A percentile compares a stretch with the other conserved stretches of the same genome.
phyloP scores from a whole-genome alignment of 2,329 filamentous ascomycete genomes.

The Sarocladium oryzae region DNA sequence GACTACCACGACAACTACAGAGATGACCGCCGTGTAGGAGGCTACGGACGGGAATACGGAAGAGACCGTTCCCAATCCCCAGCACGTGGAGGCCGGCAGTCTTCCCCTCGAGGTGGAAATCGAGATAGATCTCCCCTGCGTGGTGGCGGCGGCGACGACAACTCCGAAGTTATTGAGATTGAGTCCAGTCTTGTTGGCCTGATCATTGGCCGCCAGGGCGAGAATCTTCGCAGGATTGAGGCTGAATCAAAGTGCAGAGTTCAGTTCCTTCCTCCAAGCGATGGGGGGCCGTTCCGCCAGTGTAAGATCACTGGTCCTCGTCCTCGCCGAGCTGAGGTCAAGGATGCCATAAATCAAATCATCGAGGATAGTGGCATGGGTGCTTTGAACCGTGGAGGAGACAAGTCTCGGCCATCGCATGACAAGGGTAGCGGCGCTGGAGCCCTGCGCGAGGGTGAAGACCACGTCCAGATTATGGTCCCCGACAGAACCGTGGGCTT shows the following conservation, averaged over 20 bases:
- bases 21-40: constrained; percentile 67
- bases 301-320: constrained; percentile 79
- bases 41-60: constrained; percentile 37
- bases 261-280: constrained; percentile 75
- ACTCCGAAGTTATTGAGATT: constrained; percentile 76
- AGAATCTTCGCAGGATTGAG: constrained; percentile 82
- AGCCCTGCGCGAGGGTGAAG: constrained; percentile 69
- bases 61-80: constrained; percentile 71
- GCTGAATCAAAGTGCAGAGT: constrained; percentile 75
- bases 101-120: constrained; percentile 52
- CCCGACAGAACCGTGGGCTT: constrained; percentile 87
- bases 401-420: constrained; percentile 31
- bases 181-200: constrained; percentile 82
- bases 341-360: constrained; percentile 76
- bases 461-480: constrained; percentile 89
- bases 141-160: constrained; percentile 53
- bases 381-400: constrained; percentile 37
- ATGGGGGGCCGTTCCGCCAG: constrained; percentile 67
- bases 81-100: constrained; percentile 43
- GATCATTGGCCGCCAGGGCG: constrained; percentile 85
- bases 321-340: constrained; percentile 67
- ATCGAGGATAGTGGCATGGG: constrained; percentile 67
- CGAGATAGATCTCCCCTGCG: constrained; percentile 54
- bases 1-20: constrained; percentile 72
- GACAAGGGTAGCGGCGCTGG: constrained; percentile 28